phyloP scores from a whole-genome alignment of 345 rosid species.

The Sonneratia alba region DNA sequence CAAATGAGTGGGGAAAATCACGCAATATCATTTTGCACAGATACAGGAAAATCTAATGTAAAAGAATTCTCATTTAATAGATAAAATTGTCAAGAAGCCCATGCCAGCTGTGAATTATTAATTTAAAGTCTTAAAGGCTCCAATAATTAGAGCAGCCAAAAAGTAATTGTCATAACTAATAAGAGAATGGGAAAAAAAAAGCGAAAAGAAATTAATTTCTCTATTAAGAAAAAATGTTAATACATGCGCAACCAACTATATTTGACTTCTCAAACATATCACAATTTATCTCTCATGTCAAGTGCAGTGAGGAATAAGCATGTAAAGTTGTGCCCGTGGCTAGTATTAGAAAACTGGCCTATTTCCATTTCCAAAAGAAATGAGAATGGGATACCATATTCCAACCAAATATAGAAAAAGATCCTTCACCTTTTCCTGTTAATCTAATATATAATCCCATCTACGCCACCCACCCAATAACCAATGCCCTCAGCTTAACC shows the following conservation, averaged over 20 bases:
- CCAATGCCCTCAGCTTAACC: background rate
- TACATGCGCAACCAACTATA: background rate
- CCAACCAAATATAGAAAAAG: too few relatives aligned
- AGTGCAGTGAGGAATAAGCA: background rate
- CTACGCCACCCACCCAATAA: background rate
- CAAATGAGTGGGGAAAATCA: background rate
- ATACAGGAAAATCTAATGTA: background rate
- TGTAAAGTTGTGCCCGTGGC: background rate
- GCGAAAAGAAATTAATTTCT: background rate
- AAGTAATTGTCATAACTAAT: too few relatives aligned
- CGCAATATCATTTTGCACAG: background rate
- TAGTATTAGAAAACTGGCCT: background rate
- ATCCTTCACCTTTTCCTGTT: background rate
- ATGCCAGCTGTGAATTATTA: too few relatives aligned
- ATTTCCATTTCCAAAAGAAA: background rate
- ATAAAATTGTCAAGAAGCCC: too few relatives aligned
- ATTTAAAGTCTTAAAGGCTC: too few relatives aligned
- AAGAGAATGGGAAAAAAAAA: too few relatives aligned
- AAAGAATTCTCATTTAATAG: too few relatives aligned
- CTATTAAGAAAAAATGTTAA: background rate
- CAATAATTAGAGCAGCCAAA: too few relatives aligned
- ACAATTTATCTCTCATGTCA: background rate
- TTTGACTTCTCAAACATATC: background rate
- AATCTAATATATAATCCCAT: background rate
- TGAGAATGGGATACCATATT: too few relatives aligned